Percentiles rank a stretch among this genome's conserved stretches.
These are phyloP conservation scores for Phialemoniopsis sp. DNA, from an alignment of 2,329 filamentous ascomycete species.

Conservation along the genomic window DNA sequence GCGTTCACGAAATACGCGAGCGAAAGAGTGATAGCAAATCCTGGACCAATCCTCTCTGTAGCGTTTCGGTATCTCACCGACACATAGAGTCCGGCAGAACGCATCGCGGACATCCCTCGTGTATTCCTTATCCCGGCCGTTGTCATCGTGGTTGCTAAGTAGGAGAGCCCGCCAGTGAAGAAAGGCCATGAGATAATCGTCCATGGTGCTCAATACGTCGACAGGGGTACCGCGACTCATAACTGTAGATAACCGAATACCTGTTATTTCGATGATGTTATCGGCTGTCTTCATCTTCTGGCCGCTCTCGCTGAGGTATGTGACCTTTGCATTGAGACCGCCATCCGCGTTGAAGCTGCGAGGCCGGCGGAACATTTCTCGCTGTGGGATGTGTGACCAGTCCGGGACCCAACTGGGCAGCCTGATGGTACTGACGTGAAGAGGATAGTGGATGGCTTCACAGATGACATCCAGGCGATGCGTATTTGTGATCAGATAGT, in stretches of 20 bases:
- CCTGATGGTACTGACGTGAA: conserved; percentile 13
- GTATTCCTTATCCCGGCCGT: conserved; percentile 1
- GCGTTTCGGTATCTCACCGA: conserved; percentile 13
- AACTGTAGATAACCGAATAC: conserved; percentile 7
- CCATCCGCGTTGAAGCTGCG: not conserved
- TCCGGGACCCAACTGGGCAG: conserved; percentile 29
- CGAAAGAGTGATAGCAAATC: conserved; percentile 14
- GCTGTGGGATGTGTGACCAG: conserved; percentile 23
- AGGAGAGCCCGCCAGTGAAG: conserved; percentile 25
- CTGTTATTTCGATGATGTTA: not conserved
- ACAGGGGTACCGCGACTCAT: conserved; percentile 17
- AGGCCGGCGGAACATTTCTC: not conserved
- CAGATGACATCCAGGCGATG: conserved; percentile 25
- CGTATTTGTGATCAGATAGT: conserved; percentile 19
- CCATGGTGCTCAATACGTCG: conserved; percentile 16
- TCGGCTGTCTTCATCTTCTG: conserved; percentile 9
- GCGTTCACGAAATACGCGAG: conserved; percentile 9
- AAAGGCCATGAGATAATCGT: conserved; percentile 29
- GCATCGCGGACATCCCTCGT: conserved; percentile 11
- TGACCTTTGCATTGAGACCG: not conserved
- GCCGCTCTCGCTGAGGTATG: not conserved
- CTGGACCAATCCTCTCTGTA: conserved; percentile 13
- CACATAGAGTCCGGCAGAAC: conserved; percentile 22
- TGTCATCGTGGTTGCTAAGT: conserved; percentile 8
- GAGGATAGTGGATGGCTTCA: conserved; percentile 25